These are phyloP conservation scores for Gracilaria vermiculophylla DNA, from an alignment of 23 red algal species.

Conservation along the genomic window DNA sequence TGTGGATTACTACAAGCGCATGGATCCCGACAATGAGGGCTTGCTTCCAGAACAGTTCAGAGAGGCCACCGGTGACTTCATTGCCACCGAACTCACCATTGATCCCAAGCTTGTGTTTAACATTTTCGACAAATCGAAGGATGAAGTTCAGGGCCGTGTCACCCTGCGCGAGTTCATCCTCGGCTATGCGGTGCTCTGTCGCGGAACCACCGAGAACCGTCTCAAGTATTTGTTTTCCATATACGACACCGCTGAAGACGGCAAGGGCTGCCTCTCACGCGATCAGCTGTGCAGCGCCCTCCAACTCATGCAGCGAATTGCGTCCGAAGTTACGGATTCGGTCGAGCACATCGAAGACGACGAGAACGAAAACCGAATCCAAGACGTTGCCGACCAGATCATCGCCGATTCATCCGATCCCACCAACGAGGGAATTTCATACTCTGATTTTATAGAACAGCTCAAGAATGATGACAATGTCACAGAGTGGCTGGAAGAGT, in stretches of 20 bases:
- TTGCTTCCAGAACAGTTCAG: constrained; percentile 64
- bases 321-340: constrained; percentile 29
- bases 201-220: constrained; percentile 54
- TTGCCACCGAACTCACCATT: constrained; percentile 54
- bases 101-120: constrained; percentile 61
- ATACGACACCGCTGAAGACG: constrained; percentile 24
- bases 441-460: constrained; percentile 71
- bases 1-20: constrained; percentile 44
- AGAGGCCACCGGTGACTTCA: constrained; percentile 36
- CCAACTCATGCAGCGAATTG: constrained; percentile 59
- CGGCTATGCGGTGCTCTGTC: constrained; percentile 80
- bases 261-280: constrained; percentile 22
- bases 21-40: constrained; percentile 47
- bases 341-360: constrained; percentile 39
- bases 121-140: constrained; percentile 65
- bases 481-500: constrained; percentile 71
- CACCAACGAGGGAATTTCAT: constrained; percentile 47
- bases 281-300: constrained; percentile 54
- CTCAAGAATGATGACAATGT: constrained; percentile 46
- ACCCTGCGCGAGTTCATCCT: constrained; percentile 81
- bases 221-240: constrained; percentile 81
- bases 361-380: constrained; percentile 29
- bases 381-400: constrained; percentile 34
- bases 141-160: constrained; percentile 31
- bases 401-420: constrained; percentile 49